Evolutionary conservation across 1,284 basidiomycete genomes (phyloP).

Genomic region (Thecaphora thlaspeos): DNA sequence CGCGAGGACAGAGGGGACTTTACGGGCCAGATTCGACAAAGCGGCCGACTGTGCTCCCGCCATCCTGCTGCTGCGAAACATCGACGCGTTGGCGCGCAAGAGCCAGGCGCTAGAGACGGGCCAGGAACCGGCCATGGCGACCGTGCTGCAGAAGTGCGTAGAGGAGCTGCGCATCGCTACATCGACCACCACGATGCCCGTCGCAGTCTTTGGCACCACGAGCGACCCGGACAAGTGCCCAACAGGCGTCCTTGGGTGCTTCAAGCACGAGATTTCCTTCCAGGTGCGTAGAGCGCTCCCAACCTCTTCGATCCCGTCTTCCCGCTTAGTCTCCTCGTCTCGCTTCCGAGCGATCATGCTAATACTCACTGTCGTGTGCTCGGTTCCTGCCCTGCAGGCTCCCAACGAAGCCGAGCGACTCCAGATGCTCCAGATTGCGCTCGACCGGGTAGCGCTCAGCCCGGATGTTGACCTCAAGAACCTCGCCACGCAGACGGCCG

Average conservation of each 20-base stretch:
- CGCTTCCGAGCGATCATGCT: too few relatives aligned
- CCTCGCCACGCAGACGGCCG: constrained; percentile 86
- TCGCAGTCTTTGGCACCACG: constrained; percentile 68
- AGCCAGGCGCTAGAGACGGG: constrained; percentile 69
- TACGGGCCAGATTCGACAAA: constrained; percentile 76
- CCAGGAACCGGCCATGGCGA: constrained; percentile 70
- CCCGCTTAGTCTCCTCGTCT: too few relatives aligned
- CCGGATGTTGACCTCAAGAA: constrained; percentile 74
- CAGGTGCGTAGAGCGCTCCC: background rate
- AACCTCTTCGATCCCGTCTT: too few relatives aligned
- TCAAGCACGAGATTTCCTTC: constrained; percentile 82
- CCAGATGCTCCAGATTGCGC: constrained; percentile 65
- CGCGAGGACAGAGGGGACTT: constrained; percentile 72
- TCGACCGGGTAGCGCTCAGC: constrained; percentile 64
- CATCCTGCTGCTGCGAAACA: constrained; percentile 75
- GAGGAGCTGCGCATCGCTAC: constrained; percentile 61
- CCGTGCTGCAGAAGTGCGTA: constrained; percentile 70
- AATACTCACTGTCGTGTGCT: too few relatives aligned
- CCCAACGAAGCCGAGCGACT: constrained; percentile 75
- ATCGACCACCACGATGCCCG: constrained; percentile 11
- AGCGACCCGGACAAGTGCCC: constrained; percentile 71
- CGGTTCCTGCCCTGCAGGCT: too few relatives aligned
- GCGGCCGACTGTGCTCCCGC: constrained; percentile 80
- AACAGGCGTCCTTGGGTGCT: constrained; percentile 68
- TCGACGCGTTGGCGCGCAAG: constrained; percentile 78